A percentile compares a stretch with the other conserved stretches of the same genome.
These are phyloP conservation scores for Citrus inodora DNA, from an alignment of 345 rosid species.

Conservation along the genomic window DNA sequence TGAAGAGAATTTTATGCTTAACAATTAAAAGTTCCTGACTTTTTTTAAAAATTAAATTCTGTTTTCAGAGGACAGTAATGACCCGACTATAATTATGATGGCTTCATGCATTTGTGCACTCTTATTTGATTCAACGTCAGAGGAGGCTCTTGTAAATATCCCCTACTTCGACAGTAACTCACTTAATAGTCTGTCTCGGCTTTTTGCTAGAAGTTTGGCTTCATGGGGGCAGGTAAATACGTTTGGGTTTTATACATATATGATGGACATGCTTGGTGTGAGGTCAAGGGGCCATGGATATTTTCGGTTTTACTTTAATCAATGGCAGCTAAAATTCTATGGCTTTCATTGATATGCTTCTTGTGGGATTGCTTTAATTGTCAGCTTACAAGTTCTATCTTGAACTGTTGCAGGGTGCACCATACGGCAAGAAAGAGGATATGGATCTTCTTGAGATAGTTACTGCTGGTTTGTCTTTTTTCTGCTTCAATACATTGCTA, in stretches of 20 bases:
- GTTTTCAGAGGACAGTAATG: constrained; percentile 43
- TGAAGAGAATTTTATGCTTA: background rate
- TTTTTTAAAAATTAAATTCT: constrained; percentile 1
- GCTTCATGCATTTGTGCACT: constrained; percentile 75
- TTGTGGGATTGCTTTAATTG: background rate
- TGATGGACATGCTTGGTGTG: background rate
- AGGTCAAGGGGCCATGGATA: background rate
- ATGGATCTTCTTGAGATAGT: constrained; percentile 71
- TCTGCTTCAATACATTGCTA: background rate
- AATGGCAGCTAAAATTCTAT: background rate
- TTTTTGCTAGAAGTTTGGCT: constrained; percentile 59
- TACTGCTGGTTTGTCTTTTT: constrained; percentile 43
- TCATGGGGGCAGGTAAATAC: constrained; percentile 45
- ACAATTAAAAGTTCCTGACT: background rate
- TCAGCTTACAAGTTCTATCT: background rate
- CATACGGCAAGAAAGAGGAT: constrained; percentile 30
- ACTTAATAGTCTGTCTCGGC: constrained; percentile 35
- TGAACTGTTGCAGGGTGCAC: constrained; percentile 16
- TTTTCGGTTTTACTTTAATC: background rate
- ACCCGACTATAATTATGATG: constrained; percentile 59
- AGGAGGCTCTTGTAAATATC: constrained; percentile 60
- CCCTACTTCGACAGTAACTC: constrained; percentile 36
- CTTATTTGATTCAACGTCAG: constrained; percentile 66
- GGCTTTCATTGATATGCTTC: background rate
- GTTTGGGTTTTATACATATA: no score